Evolutionary conservation across 345 rosid species (phyloP).

Genomic region (Eucalyptus shirleyi): DNA sequence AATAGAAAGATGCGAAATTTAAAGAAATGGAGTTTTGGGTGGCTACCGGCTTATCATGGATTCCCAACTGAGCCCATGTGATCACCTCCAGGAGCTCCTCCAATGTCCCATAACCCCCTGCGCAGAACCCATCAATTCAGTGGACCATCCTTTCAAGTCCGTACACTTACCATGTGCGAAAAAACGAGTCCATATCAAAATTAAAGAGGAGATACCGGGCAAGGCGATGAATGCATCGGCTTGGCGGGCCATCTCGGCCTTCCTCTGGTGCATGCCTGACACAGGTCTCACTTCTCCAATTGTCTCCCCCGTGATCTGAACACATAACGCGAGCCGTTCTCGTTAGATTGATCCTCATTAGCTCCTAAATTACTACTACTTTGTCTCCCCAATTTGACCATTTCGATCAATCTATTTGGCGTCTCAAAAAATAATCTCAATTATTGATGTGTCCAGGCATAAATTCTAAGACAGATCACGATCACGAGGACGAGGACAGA

Average conservation of each 20-base stretch:
- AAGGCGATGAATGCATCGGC: conserved; percentile 76
- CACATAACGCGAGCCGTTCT: background rate
- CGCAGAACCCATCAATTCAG: background rate
- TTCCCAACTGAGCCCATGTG: conserved; percentile 48
- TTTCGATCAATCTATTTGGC: background rate
- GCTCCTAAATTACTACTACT: background rate
- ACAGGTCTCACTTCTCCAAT: conserved; percentile 64
- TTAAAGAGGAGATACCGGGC: conserved; percentile 22
- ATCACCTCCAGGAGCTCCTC: conserved; percentile 41
- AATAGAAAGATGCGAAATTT: background rate
- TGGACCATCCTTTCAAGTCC: background rate
- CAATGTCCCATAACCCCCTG: conserved; percentile 44
- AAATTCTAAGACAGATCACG: background rate
- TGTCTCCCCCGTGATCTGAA: conserved; percentile 57
- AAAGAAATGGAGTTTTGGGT: background rate
- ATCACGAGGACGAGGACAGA: background rate
- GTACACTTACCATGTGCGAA: background rate
- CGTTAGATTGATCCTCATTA: background rate
- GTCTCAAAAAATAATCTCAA: background rate
- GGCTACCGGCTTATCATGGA: conserved; percentile 42
- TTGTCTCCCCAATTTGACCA: background rate
- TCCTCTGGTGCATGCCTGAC: conserved; percentile 70
- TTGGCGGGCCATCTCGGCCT: conserved; percentile 86
- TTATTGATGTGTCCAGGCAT: background rate
- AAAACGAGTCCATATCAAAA: background rate